These are phyloP conservation scores for Isabelozyma heimii DNA, from an alignment of 805 yeast genomes.

Conservation along the genomic window DNA sequence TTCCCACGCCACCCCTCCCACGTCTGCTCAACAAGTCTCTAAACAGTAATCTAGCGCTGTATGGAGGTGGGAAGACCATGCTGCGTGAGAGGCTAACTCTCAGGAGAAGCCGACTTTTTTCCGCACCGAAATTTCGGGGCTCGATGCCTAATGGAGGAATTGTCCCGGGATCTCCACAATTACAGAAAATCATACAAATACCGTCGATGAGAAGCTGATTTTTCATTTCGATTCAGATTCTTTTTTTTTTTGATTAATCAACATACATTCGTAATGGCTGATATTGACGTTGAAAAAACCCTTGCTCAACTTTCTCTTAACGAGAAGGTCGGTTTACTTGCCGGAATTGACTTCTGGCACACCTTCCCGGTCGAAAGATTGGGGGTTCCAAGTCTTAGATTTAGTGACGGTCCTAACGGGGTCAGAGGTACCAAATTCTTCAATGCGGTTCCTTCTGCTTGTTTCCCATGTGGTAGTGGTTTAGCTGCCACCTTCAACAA, in stretches of 20 bases:
- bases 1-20: background rate
- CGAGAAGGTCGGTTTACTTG: slow-evolving; percentile 22
- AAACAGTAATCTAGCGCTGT: background rate
- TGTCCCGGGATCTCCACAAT: background rate
- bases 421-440: slow-evolving; percentile 29
- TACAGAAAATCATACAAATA: no score
- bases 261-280: slow-evolving; percentile 8
- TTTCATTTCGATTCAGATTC: background rate
- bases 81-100: background rate
- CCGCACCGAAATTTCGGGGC: background rate
- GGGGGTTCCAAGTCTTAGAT: slow-evolving; percentile 45
- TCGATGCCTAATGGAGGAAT: background rate
- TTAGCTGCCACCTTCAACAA: slow-evolving; percentile 30
- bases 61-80: background rate
- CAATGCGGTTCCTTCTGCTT: slow-evolving; percentile 26
- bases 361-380: slow-evolving; percentile 38
- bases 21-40: background rate
- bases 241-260: background rate
- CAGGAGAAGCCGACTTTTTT: background rate
- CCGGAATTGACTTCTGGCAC: slow-evolving; percentile 51
- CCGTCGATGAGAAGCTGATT: background rate
- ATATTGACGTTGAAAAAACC: slow-evolving; percentile 20
- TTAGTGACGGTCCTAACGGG: slow-evolving; percentile 36
- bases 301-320: slow-evolving; percentile 21
- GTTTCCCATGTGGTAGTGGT: slow-evolving; percentile 35